Conservation (phyloP, 2,329 filamentous ascomycete species). For the Ophidiomyces ophidiicola region DNA sequence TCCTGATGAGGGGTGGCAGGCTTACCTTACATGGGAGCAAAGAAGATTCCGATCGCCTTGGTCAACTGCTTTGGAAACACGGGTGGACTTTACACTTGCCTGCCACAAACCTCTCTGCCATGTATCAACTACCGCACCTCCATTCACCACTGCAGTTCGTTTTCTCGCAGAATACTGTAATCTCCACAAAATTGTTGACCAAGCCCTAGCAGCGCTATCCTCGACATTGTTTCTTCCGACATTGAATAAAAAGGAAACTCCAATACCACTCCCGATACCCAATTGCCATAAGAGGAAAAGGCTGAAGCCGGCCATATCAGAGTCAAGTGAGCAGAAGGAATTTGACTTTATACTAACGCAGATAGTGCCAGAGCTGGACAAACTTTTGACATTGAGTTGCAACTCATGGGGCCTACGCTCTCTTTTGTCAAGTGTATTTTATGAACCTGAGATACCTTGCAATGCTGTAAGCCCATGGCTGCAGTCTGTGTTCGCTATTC, state of each 20-base stretch:
- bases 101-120: neutral
- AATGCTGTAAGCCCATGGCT: constrained; percentile 24
- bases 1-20: constrained; percentile 13
- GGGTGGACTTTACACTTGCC: constrained; percentile 1
- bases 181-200: constrained; percentile 16
- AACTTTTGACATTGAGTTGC: constrained; percentile 21
- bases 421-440: constrained; percentile 22
- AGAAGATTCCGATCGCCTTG: constrained; percentile 10
- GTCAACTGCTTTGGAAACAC: constrained; percentile 4
- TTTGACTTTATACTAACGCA: neutral
- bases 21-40: constrained; percentile 5
- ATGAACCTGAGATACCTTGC: constrained; percentile 20
- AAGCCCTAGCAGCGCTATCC: constrained; percentile 19
- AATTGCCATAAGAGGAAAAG: neutral
- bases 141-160: constrained; percentile 12
- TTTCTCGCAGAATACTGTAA: constrained; percentile 19
- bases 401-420: constrained; percentile 17
- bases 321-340: neutral
- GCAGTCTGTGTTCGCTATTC: constrained; percentile 20
- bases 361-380: constrained; percentile 12
- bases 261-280: neutral
- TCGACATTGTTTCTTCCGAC: constrained; percentile 18
- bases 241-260: constrained; percentile 1
- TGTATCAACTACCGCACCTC: neutral
- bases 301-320: neutral